phyloP scores from a whole-genome alignment of 352 stramenopile species.

The Pythium graminicola region DNA sequence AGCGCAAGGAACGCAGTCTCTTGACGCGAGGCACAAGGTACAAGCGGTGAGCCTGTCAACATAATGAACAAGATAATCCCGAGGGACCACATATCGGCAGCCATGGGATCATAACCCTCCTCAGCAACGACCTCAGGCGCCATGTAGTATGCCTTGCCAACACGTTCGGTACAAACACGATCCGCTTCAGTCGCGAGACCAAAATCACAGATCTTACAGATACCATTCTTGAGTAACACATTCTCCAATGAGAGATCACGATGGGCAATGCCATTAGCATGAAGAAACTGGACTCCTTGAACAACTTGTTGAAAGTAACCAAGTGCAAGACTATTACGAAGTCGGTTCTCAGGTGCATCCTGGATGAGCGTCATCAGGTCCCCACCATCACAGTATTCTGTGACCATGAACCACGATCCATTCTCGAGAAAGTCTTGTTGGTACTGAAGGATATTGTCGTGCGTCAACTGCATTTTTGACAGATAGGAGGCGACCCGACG shows the following conservation, averaged over 20 bases:
- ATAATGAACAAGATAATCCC: conserved; percentile 64
- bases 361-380: conserved; percentile 36
- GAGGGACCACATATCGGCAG: conserved; percentile 61
- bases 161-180: conserved; percentile 26
- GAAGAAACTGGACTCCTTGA: conserved; percentile 37
- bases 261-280: conserved; percentile 34
- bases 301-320: too few relatives aligned
- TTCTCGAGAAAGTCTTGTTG: conserved; percentile 39
- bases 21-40: conserved; percentile 27
- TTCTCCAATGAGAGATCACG: conserved; percentile 57
- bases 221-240: conserved; percentile 24
- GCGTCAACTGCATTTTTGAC: conserved; percentile 30
- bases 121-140: conserved; percentile 45
- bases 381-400: conserved; percentile 42
- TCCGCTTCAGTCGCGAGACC: conserved; percentile 30
- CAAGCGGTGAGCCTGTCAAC: conserved; percentile 51
- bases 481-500: conserved; percentile 31
- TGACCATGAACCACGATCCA: conserved; percentile 42
- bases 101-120: conserved; percentile 32
- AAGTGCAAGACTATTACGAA: too few relatives aligned
- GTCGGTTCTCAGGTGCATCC: neutral
- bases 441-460: conserved; percentile 41
- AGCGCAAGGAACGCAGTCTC: too few relatives aligned
- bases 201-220: conserved; percentile 59
- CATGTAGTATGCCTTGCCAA: conserved; percentile 70